phyloP scores from a whole-genome alignment of 257 asterid genomes.

The Ilex asprella region DNA sequence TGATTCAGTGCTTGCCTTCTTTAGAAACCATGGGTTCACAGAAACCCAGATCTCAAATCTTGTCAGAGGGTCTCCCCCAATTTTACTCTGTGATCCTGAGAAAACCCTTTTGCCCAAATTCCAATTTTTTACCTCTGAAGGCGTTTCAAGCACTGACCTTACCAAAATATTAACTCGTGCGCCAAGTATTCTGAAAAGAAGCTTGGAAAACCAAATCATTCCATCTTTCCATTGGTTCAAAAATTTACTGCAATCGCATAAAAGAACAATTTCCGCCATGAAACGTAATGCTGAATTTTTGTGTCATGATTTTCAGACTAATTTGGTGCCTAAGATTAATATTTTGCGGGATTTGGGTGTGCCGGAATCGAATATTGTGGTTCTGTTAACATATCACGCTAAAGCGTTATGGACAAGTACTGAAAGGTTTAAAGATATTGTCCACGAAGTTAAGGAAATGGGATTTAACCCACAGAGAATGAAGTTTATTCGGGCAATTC shows the following conservation, averaged over 20 bases:
- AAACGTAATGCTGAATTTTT: background rate
- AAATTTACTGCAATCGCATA: slow-evolving; percentile 4
- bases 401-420: background rate
- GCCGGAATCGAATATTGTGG: background rate
- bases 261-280: slow-evolving; percentile 1
- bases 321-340: background rate
- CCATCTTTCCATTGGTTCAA: slow-evolving; percentile 14
- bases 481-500: slow-evolving; percentile 6
- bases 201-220: slow-evolving; percentile 15
- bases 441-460: slow-evolving; percentile 10
- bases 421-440: background rate
- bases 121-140: slow-evolving; percentile 15
- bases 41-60: slow-evolving; percentile 6
- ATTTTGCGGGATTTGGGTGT: slow-evolving; percentile 10
- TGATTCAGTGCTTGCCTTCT: slow-evolving; percentile 12
- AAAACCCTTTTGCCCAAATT: slow-evolving; percentile 23
- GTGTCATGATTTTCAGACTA: background rate
- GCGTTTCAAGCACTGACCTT: slow-evolving; percentile 2
- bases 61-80: background rate
- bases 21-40: slow-evolving; percentile 10
- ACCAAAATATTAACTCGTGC: background rate
- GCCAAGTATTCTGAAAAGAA: slow-evolving; percentile 11
- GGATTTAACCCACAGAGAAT: slow-evolving; percentile 1
- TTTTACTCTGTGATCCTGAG: slow-evolving; percentile 9
- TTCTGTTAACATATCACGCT: slow-evolving; percentile 1